phyloP scores from a whole-genome alignment of 495 filamentous ascomycete species.

The Xylaria grammica region DNA sequence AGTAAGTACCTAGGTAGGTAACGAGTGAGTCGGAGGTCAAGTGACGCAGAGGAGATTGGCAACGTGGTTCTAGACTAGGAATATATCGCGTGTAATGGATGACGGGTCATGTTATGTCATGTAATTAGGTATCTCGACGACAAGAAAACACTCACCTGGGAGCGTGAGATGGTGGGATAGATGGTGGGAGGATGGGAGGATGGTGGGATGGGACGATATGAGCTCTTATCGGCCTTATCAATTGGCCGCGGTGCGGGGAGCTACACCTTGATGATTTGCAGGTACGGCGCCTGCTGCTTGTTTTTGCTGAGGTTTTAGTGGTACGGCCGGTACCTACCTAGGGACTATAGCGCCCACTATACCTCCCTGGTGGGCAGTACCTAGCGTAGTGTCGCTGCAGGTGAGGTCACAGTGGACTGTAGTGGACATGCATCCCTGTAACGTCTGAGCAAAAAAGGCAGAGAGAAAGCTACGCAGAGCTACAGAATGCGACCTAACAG shows the following conservation, averaged over 20 bases:
- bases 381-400: background rate
- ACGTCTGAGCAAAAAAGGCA: no score
- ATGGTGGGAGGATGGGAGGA: background rate
- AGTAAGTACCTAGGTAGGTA: slow-evolving; percentile 1
- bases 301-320: background rate
- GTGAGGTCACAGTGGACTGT: slow-evolving; percentile 18
- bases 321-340: no score
- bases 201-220: slow-evolving; percentile 20
- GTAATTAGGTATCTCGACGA: slow-evolving; percentile 14
- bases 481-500: background rate
- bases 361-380: background rate
- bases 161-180: background rate
- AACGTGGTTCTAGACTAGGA: slow-evolving; percentile 5
- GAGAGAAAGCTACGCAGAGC: no score
- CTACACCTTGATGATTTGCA: no score
- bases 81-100: background rate
- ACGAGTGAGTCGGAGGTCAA: background rate
- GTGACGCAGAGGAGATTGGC: slow-evolving; percentile 2
- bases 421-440: no score
- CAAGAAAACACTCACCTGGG: slow-evolving; percentile 20
- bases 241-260: slow-evolving; percentile 18
- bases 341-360: no score
- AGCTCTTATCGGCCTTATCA: slow-evolving; percentile 25
- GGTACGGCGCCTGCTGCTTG: background rate
- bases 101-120: slow-evolving; percentile 17